Evolutionary conservation across 2,329 filamentous ascomycete species (phyloP), one percentile per base, ranked within the genome.

Genomic region (Penicillium hordei): DNA sequence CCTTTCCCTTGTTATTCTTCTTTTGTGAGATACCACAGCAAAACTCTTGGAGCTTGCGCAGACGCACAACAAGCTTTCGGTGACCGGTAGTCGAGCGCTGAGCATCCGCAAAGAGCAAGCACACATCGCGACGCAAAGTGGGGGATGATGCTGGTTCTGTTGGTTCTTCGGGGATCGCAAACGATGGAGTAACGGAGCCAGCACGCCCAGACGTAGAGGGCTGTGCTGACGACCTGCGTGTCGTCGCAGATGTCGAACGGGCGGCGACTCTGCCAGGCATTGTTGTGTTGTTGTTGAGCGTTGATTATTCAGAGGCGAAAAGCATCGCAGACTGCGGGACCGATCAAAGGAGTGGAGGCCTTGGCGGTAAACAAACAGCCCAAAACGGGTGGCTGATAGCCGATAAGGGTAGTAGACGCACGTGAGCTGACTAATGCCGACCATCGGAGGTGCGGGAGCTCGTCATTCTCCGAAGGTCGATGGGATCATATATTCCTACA

Each of bases 21-120:
- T 75, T 75, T 38, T 76, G 74, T 1, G 78, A 76, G 60, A 86
- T 83, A 51, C 83, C 85, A 62, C 81, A 84, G 77, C 91, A 96
- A 38, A 88, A 82, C 72, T 97, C 93, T 69, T 97, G 93, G 43
- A 96, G 84, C 76, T 96, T 97, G 62, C 93, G 87, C 60, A 99
- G 79, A 49, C 87, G 92, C 59, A 97, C 89, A 4, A 89, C 89
- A 0, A 96, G 83, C 72, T 97, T 97, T 59, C 93, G 83, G 73
- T 99, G 94, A 2, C 90, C 90, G 1, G 93, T 91, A 0, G 90
- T 95, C 1, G 90, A 95, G 67, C 89, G 88, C 75, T 99, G 94
- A 34, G 93, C 92, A 73, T 93, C 89, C 63, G 83, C 83, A 70
- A 93, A 93, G 48, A 91, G 82, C 54, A 82, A 77, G 71, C 87